These are phyloP conservation scores for Zymoseptoria passerinii DNA, from an alignment of 2,329 filamentous ascomycete genomes.

Conservation along the genomic window DNA sequence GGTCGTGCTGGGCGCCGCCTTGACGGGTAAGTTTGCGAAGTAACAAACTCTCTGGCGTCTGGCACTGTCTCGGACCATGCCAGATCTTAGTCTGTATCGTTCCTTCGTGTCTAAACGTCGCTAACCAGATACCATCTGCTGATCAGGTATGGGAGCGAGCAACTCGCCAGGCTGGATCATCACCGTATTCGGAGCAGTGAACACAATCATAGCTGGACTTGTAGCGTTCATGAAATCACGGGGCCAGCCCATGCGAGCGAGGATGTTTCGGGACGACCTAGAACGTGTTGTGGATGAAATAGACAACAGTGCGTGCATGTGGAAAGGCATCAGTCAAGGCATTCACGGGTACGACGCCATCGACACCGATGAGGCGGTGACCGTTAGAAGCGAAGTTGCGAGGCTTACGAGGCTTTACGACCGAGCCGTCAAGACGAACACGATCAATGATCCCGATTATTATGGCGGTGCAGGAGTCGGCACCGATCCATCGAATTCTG, in stretches of 20 bases:
- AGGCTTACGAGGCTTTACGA: constrained; percentile 33
- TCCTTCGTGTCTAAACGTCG: too few species aligned
- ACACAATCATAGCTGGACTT: constrained; percentile 35
- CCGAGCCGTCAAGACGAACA: constrained; percentile 31
- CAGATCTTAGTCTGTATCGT: too few species aligned
- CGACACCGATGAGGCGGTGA: constrained; percentile 37
- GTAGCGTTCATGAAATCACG: constrained; percentile 35
- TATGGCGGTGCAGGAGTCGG: constrained; percentile 27
- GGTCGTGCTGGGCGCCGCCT: constrained; percentile 33
- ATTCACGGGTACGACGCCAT: constrained; percentile 41
- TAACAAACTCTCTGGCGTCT: too few species aligned
- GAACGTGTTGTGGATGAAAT: constrained; percentile 36
- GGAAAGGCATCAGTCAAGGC: constrained; percentile 36
- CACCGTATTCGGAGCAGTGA: constrained; percentile 34
- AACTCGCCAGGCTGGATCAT: constrained; percentile 31
- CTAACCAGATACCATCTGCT: too few species aligned
- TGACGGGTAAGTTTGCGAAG: constrained; percentile 24
- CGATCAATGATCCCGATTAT: constrained; percentile 34
- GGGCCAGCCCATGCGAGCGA: constrained; percentile 34
- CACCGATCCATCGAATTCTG: constrained; percentile 18
- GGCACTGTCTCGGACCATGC: too few species aligned
- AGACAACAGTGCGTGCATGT: constrained; percentile 36
- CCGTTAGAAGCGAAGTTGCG: constrained; percentile 33
- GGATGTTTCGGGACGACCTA: constrained; percentile 36
- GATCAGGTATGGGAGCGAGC: constrained; percentile 26